phyloP scores from a whole-genome alignment of 805 yeast species.

The Wickerhamiella occidentalis region DNA sequence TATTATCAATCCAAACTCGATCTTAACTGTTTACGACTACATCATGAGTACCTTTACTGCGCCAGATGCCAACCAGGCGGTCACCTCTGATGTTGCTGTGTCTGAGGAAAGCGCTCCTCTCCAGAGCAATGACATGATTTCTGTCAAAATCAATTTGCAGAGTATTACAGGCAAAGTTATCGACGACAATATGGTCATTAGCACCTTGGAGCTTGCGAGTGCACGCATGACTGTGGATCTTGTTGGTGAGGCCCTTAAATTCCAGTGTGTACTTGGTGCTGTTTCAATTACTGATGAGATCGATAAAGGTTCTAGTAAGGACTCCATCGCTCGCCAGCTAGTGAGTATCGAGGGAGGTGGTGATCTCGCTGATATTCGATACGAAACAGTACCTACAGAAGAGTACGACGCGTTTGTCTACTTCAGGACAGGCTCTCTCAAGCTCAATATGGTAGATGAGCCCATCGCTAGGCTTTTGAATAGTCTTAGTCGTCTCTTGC shows the following conservation, averaged over 20 bases:
- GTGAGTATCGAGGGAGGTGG: conserved; percentile 76
- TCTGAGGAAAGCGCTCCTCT: not conserved
- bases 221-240: conserved; percentile 57
- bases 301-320: conserved; percentile 42
- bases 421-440: conserved; percentile 63
- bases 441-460: conserved; percentile 67
- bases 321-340: conserved; percentile 49
- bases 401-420: conserved; percentile 46
- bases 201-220: conserved; percentile 61
- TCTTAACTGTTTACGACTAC: conserved; percentile 68
- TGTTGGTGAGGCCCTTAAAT: conserved; percentile 66
- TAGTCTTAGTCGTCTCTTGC: conserved; percentile 60
- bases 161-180: conserved; percentile 64
- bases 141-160: conserved; percentile 53
- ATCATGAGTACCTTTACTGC: conserved; percentile 77
- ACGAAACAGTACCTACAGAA: conserved; percentile 45
- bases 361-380: conserved; percentile 66
- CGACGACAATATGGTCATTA: conserved; percentile 72
- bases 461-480: conserved; percentile 56
- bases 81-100: not conserved
- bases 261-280: conserved; percentile 64
- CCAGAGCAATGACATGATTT: conserved; percentile 29
- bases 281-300: conserved; percentile 66
- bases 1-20: conserved; percentile 63
- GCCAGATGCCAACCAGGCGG: conserved; percentile 45